Conservation (phyloP, 129 eudicot genomes). For the Chrysanthemum lavandulifolium region DNA sequence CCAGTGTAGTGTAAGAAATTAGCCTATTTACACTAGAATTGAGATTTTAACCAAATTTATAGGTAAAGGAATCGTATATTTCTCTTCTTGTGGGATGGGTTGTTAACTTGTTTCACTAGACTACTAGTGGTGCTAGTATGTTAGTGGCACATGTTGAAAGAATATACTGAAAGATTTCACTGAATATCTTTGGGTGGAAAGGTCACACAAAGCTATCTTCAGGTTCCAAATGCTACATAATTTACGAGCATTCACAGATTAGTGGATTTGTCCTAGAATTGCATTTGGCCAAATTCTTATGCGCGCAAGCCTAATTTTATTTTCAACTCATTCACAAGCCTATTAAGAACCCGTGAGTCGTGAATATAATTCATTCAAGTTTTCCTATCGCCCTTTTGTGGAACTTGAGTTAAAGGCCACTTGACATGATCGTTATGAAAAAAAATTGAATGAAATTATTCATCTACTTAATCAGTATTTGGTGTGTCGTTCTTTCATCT, state of each 20-base stretch:
- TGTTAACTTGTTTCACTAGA: too few relatives aligned
- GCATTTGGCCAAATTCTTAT: too few relatives aligned
- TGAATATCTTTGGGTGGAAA: neutral
- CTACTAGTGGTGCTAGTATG: too few relatives aligned
- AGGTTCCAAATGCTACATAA: neutral
- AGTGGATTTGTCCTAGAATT: neutral
- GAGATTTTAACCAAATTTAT: neutral
- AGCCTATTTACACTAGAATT: neutral
- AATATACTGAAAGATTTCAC: neutral
- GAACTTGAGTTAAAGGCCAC: neutral
- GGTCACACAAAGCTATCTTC: neutral
- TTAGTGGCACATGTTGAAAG: neutral
- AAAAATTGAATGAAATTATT: neutral
- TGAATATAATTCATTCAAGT: neutral
- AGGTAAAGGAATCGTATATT: neutral
- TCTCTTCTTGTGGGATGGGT: too few relatives aligned
- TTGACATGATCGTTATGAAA: slow-evolving; percentile 5
- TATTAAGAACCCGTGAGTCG: neutral
- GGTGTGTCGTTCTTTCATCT: slow-evolving; percentile 7
- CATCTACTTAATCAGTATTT: neutral
- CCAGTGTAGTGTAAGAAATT: neutral
- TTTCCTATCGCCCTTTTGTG: neutral
- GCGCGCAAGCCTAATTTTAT: too few relatives aligned
- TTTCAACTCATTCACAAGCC: too few relatives aligned
- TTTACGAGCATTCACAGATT: neutral